Evolutionary conservation across 2,329 filamentous ascomycete species (phyloP), one percentile per base, ranked within the genome.

Genomic region (Epichloe baconii): DNA sequence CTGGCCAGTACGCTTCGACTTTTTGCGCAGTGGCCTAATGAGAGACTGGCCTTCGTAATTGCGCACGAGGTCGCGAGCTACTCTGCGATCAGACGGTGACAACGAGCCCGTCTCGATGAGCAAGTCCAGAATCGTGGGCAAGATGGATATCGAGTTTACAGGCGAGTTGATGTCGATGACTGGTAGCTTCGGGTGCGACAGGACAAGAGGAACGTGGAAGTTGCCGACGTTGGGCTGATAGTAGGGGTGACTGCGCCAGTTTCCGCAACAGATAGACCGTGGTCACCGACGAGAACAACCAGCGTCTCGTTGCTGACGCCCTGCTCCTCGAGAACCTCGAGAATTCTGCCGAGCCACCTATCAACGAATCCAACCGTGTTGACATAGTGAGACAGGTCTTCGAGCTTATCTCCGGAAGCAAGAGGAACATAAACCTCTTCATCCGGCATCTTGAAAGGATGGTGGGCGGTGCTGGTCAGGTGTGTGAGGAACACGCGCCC

Each of bases 1-100:
- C 23, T 61, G 49, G 2, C 62, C 58, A 0, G 56, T 54, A 15
- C 47, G 10, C 2, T 54, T 50, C 14, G 58, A 59, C 6, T 36
- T 26, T 2, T 52, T 57, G 47, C 58, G 59, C 37, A 62, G 60
- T 0, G 63, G 62, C 11, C 65, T 63, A 38, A 68, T 60, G 1
- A 68, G 58, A 0, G 65, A 67, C 48, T 67, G 63, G 7, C 65
- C 65, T 44, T 68, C 65, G 43, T 66, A 68, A 47, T 67, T 66
- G 41, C 58, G 57, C 1, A 64, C 53, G 8, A 68, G 57, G 26
- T 67, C 64, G 2, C 48, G 54, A 0, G 63, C 63, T 11, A 61
- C 62, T 8, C 50, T 47, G 15, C 55, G 53, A 12, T 61, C 57
- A 36, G 59, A 52, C 3, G 52, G 47, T 40, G 59, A 58, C 43